Evolutionary conservation across 2,329 filamentous ascomycete species (phyloP).

Genomic region (Neoascochyta sp.): DNA sequence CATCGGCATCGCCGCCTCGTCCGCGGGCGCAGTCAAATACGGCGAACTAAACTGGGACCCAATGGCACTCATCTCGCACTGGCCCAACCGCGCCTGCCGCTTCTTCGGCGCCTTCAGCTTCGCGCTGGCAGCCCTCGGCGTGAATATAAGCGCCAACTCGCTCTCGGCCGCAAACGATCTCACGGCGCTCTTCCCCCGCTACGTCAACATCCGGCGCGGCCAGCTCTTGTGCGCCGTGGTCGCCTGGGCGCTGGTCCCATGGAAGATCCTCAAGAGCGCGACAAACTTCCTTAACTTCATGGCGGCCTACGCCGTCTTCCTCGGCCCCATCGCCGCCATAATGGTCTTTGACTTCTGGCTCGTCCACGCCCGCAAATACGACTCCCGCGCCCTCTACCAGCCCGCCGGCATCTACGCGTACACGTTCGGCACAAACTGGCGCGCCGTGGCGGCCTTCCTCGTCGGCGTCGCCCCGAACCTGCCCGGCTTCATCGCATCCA

Average conservation of each 20-base stretch:
- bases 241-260: slow-evolving; percentile 45
- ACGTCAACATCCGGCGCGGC: slow-evolving; percentile 51
- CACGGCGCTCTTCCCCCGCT: slow-evolving; percentile 51
- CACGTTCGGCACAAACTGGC: slow-evolving; percentile 55
- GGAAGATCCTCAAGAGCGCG: slow-evolving; percentile 46
- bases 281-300: slow-evolving; percentile 56
- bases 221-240: slow-evolving; percentile 45
- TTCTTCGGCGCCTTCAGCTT: slow-evolving; percentile 45
- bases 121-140: slow-evolving; percentile 50
- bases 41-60: slow-evolving; percentile 47
- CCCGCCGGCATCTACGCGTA: slow-evolving; percentile 52
- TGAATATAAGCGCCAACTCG: slow-evolving; percentile 53
- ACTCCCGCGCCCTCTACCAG: slow-evolving; percentile 52
- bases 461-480: slow-evolving; percentile 55
- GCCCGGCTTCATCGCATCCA: slow-evolving; percentile 51
- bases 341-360: slow-evolving; percentile 60
- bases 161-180: slow-evolving; percentile 55
- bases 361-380: slow-evolving; percentile 49
- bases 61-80: slow-evolving; percentile 39
- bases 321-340: slow-evolving; percentile 61
- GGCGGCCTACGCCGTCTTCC: slow-evolving; percentile 62
- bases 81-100: slow-evolving; percentile 37
- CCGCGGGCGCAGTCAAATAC: slow-evolving; percentile 52
- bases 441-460: slow-evolving; percentile 56
- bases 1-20: slow-evolving; percentile 58